These are phyloP conservation scores for Aspergillus oerlinghausenensis DNA, from an alignment of 2,329 filamentous ascomycete genomes.

Conservation along the genomic window DNA sequence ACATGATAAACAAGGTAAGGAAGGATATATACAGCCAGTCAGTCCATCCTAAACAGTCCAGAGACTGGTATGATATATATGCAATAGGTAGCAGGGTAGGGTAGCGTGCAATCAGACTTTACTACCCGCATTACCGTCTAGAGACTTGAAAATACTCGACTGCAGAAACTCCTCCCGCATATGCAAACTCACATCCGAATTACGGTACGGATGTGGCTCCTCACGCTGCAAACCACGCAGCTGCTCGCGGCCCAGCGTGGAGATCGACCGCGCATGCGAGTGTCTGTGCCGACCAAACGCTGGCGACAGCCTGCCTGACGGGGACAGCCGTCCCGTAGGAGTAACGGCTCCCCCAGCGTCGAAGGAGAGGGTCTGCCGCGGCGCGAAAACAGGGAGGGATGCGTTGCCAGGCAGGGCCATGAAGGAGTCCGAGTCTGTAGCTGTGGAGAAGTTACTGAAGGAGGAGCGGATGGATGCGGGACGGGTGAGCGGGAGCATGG, in stretches of 20 bases:
- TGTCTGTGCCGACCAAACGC: conserved; percentile 5
- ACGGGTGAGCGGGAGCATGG: conserved; percentile 15
- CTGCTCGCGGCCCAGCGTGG: conserved; percentile 27
- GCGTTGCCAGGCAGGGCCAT: conserved; percentile 21
- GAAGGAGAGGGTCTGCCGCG: conserved; percentile 20
- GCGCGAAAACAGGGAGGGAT: conserved; percentile 30
- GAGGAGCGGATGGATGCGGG: conserved; percentile 24
- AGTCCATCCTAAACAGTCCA: neutral
- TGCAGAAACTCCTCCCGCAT: conserved; percentile 32
- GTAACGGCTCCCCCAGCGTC: conserved; percentile 6
- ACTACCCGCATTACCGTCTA: conserved; percentile 4
- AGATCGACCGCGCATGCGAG: conserved; percentile 20
- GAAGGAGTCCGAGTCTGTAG: conserved; percentile 27
- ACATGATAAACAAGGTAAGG: too few relatives aligned
- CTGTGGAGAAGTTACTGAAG: conserved; percentile 26
- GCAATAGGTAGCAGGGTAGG: too few relatives aligned
- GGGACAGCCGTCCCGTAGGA: conserved; percentile 15
- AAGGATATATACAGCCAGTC: too few relatives aligned
- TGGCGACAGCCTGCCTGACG: conserved; percentile 1
- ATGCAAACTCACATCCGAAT: conserved; percentile 34
- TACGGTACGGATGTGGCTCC: conserved; percentile 32
- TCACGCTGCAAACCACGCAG: conserved; percentile 31
- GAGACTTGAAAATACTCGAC: conserved; percentile 18
- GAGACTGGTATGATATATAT: neutral
- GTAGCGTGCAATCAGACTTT: neutral